These are phyloP conservation scores for Paraphoma chrysanthemicola DNA, from an alignment of 2,329 filamentous ascomycete genomes.

Conservation along the genomic window DNA sequence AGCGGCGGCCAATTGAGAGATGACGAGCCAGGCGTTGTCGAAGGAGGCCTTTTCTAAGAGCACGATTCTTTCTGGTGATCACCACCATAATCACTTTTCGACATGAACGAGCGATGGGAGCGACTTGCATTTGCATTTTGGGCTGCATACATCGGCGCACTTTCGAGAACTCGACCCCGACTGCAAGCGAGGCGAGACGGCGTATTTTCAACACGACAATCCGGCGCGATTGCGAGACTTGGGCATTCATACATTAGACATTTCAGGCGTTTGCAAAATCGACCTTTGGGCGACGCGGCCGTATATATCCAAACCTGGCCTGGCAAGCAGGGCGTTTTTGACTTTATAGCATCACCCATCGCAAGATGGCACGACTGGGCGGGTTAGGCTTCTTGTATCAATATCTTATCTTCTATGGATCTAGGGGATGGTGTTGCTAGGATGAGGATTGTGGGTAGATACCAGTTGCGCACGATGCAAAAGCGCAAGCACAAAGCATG, in stretches of 20 bases:
- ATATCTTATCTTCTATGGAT: slow-evolving; percentile 18
- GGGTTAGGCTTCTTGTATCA: slow-evolving; percentile 21
- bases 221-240: slow-evolving; percentile 34
- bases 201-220: slow-evolving; percentile 30
- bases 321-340: slow-evolving; percentile 23
- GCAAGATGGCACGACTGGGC: slow-evolving; percentile 22
- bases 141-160: slow-evolving; percentile 45
- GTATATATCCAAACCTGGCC: slow-evolving; percentile 22
- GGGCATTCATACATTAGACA: slow-evolving; percentile 27
- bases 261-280: slow-evolving; percentile 33
- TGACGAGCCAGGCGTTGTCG: slow-evolving; percentile 44
- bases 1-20: slow-evolving; percentile 45
- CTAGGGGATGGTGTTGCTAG: slow-evolving; percentile 13
- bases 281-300: slow-evolving; percentile 15
- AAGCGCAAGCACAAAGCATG: background rate
- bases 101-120: slow-evolving; percentile 41
- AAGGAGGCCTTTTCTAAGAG: slow-evolving; percentile 43
- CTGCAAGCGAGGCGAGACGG: slow-evolving; percentile 43
- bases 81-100: slow-evolving; percentile 4
- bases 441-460: slow-evolving; percentile 6
- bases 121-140: slow-evolving; percentile 45
- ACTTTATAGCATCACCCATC: slow-evolving; percentile 25
- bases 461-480: background rate
- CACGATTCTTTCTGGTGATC: slow-evolving; percentile 7
- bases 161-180: slow-evolving; percentile 22